phyloP scores from a whole-genome alignment of 345 rosid species.

The Eucalyptus virginea region DNA sequence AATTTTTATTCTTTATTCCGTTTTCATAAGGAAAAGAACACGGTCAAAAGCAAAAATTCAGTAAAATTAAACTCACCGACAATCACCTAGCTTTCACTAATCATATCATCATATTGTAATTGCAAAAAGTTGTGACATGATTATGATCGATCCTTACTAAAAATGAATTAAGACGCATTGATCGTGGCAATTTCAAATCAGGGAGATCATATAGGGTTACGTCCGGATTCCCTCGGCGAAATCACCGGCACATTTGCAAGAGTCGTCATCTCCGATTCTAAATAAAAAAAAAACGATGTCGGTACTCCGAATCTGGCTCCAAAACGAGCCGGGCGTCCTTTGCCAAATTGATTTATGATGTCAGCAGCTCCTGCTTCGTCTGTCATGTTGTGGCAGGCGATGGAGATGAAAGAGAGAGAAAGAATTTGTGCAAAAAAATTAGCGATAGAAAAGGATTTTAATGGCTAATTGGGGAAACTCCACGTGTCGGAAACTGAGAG shows the following conservation, averaged over 20 bases:
- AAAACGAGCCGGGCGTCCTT: background rate
- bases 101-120: accelerated
- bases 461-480: background rate
- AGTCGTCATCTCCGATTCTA: background rate
- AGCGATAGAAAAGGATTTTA: background rate
- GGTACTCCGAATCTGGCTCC: background rate
- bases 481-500: background rate
- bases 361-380: background rate
- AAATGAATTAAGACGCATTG: accelerated
- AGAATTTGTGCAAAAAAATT: background rate
- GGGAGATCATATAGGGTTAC: background rate
- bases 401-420: background rate
- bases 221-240: background rate
- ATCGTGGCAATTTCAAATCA: accelerated
- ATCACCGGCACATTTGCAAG: background rate
- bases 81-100: accelerated
- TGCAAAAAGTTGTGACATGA: background rate
- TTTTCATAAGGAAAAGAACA: background rate
- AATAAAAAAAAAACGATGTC: background rate
- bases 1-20: accelerated
- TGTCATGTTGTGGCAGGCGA: background rate
- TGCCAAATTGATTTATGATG: background rate
- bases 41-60: accelerated
- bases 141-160: accelerated
- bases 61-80: accelerated